A percentile compares a stretch with the other conserved stretches of the same genome.
phyloP scores from a whole-genome alignment of 2,329 filamentous ascomycete species.

The Talaromyces amestolkiae region DNA sequence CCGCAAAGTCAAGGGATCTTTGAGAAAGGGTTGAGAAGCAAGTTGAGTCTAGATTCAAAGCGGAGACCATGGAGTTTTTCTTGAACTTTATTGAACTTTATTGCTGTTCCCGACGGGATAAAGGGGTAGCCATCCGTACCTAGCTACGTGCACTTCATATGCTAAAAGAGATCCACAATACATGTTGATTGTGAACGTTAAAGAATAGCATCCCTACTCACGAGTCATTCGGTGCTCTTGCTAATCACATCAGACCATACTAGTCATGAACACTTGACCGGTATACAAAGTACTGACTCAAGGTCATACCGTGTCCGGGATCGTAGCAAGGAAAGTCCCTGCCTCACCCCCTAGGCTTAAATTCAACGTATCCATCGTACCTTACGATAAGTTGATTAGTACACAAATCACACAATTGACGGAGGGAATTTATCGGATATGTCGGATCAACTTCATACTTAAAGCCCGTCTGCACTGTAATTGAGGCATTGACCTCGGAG shows the following conservation, averaged over 20 bases:
- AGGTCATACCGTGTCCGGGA: background rate
- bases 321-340: background rate
- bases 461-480: background rate
- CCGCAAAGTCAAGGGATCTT: too few species aligned
- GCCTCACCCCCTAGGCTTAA: background rate
- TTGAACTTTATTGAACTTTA: too few species aligned
- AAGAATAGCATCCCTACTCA: background rate
- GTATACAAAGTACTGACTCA: background rate
- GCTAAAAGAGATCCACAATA: background rate
- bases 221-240: background rate
- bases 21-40: too few species aligned
- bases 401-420: background rate
- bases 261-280: background rate
- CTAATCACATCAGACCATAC: too few species aligned
- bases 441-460: background rate
- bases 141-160: too few species aligned
- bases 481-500: conserved; percentile 5
- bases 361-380: background rate
- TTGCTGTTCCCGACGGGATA: too few species aligned
- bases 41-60: too few species aligned
- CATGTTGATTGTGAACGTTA: background rate
- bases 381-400: too few species aligned
- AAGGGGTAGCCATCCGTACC: too few species aligned
- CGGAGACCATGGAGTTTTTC: too few species aligned
- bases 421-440: background rate